Evolutionary conservation across 176 grass and related monocot genomes (phyloP), one percentile per base, ranked within the genome.

Genomic region (Musa acuminata): DNA sequence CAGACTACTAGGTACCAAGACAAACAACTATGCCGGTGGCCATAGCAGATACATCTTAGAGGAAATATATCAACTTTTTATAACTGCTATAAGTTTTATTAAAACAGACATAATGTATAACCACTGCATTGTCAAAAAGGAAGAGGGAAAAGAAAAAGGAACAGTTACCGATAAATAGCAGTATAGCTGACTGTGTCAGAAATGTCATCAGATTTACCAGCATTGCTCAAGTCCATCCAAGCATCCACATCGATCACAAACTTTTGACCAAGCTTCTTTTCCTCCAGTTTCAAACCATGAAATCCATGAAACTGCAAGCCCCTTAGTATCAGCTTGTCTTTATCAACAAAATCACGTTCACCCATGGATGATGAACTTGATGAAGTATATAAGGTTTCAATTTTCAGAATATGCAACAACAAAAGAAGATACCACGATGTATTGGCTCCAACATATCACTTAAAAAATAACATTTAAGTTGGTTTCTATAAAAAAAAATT

Each of bases 301-400:
- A 83, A 90, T 11, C 94, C 94, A 77, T 97, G 87, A 82, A 93
- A 93, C 69, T 83, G 83, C 58, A 97, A 77, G 16, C 93, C 93
- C 64, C 90, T 81, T 55, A 89, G 79, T 51, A 89, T 59, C 35
- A 91, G 77, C 67, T 88, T 91, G 75, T 91, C 92, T 54, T 87
- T 79, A 75, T 86, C 70, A 26, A 83, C 22, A 22, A 86, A 64
- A n/a, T 87, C 88, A 27, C 73, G 81, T 72, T 80, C 81, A 52
- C 49, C n/a, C 70, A 72, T 72, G 25, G 14, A 50, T 49, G 35
- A 50, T 23, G 19, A 21, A n/a, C 65, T 29, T 68, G 26, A 48
- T 48, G 29, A 66, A 14, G 26, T 27, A 27, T 27, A 27, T 27
- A 27, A 27, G 26, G 26, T 27, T 27, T 27, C 26, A 27, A 27